phyloP scores from a whole-genome alignment of 2,329 filamentous ascomycete species.

The Aspergillus puulaauensis region DNA sequence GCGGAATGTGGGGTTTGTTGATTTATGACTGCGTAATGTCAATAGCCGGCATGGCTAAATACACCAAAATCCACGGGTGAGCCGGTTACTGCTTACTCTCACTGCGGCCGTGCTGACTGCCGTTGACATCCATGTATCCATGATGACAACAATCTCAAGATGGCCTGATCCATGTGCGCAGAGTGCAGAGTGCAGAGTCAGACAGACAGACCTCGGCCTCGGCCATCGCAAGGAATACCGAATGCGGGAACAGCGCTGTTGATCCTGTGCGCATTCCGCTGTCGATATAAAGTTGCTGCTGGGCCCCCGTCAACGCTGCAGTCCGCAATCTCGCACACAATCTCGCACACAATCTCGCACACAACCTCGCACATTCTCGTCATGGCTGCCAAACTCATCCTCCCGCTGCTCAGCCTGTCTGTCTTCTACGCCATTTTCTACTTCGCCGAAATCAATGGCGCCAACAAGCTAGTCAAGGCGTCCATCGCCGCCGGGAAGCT shows the following conservation, averaged over 20 bases:
- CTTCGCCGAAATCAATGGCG: conserved; percentile 34
- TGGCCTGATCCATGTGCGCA: no score
- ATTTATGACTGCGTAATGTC: no score
- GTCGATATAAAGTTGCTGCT: not conserved
- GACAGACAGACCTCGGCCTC: not conserved
- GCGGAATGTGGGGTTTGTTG: no score
- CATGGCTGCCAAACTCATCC: conserved; percentile 21
- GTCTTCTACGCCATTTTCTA: conserved; percentile 36
- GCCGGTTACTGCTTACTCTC: no score
- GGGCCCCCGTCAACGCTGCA: not conserved
- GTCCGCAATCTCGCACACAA: not conserved
- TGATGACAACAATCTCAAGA: no score
- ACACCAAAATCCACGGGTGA: no score
- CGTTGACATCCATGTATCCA: no score
- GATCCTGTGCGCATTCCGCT: not conserved
- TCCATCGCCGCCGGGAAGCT: conserved; percentile 25
- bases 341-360: not conserved
- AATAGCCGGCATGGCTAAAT: no score
- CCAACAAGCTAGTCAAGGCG: conserved; percentile 20
- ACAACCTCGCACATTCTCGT: not conserved
- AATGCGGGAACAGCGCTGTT: not conserved
- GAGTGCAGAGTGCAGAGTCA: no score
- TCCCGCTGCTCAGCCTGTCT: conserved; percentile 31
- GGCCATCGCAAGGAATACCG: not conserved
- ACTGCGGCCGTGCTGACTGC: no score